Conservation (phyloP, 345 rosid genomes). For the Limnanthes douglasii region DNA sequence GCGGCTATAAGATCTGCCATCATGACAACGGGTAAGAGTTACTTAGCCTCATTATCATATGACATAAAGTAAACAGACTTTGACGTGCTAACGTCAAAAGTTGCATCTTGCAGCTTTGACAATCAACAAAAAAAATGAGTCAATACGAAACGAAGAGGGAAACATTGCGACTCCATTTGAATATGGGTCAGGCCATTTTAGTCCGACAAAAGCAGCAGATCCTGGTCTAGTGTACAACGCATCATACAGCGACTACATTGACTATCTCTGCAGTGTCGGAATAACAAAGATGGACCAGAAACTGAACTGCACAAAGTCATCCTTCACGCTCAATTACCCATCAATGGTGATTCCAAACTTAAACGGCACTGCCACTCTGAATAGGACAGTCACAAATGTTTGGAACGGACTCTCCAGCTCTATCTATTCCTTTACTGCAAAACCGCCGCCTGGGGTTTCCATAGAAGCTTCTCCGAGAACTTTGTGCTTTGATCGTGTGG, state of each 20-base stretch:
- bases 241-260: constrained; percentile 35
- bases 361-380: constrained; percentile 15
- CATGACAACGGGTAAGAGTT: constrained; percentile 26
- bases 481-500: constrained; percentile 24
- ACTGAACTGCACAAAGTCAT: constrained; percentile 30
- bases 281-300: constrained; percentile 6
- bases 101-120: constrained; percentile 41
- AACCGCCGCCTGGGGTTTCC: constrained; percentile 32
- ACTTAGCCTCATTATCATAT: no score
- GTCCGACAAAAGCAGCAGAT: constrained; percentile 41
- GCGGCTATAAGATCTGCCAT: constrained; percentile 81
- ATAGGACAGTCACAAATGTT: constrained; percentile 64
- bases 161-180: constrained; percentile 38
- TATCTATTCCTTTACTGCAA: constrained; percentile 21
- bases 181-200: constrained; percentile 53
- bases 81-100: no score
- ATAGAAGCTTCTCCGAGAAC: constrained; percentile 30
- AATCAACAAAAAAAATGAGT: constrained; percentile 26
- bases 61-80: no score
- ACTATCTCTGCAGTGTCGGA: constrained; percentile 33
- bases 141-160: constrained; percentile 31
- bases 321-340: constrained; percentile 50
- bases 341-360: constrained; percentile 37
- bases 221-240: constrained; percentile 82
- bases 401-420: constrained; percentile 23